Base-by-base conservation (phyloP, 805 yeast genomes). In the Sugiyamaella valdiviana region DNA sequence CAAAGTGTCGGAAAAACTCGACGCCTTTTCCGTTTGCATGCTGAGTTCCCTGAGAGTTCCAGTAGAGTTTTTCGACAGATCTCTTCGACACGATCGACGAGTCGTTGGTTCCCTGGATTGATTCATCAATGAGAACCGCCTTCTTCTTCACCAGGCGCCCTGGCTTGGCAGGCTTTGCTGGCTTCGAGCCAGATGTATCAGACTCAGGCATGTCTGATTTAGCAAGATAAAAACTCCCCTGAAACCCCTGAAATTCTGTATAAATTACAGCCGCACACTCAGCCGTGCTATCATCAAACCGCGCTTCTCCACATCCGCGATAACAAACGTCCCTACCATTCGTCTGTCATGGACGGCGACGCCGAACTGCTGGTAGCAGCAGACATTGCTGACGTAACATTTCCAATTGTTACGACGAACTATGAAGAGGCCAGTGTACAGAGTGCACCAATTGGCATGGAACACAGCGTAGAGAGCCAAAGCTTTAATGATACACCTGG, bases 41-140 rank as follows among this genome's bases (percentile, higher is more conserved):
- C 51, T 17, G 42, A 12, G 16, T 48, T 47, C 32, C 32, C 32
- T 26, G 9, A 12, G 4, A 10, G 29, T 52, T 38, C 54, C 58
- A 63, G 48, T 43, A 85, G 9, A 84, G 65, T 55, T 73, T 67
- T 57, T 86, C 95, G 1, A 84, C 95, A 0, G 93, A 84, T 53
- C 93, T 66, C 57, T 85, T 85, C 2, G 93, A 84, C 1, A 84
- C 89, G 43, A 86, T 85, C 0, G 95, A 85, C 6, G 88, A 84
- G 57, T 82, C 84, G 60, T 86, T 85, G 2, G 95, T 85, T 2
- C 87, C 89, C 64, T 85, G 95, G n/a, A 85, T 80, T 23, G 83
- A 82, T 26, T 79, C 64, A 62, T 83, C 89, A 32, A 78, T 40
- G 16, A 56, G 16, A 14, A 37, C 43, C 35, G 36, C 41, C 36